Evolutionary conservation across 2,329 filamentous ascomycete genomes (phyloP), one percentile per base, ranked within the genome.

Genomic region (Fusarium buxicola): DNA sequence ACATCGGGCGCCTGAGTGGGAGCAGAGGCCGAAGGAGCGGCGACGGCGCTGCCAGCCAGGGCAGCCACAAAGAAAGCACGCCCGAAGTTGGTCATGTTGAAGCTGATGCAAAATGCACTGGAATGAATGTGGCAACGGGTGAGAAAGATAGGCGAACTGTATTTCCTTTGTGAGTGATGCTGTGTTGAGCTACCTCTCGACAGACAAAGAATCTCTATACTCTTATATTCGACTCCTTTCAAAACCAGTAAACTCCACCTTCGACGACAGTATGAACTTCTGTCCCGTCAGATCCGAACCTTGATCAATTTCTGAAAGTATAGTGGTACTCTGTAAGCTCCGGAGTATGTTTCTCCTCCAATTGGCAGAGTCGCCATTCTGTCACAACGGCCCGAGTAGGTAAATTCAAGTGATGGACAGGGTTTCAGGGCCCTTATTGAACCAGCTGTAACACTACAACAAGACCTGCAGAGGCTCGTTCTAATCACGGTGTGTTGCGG

Each of bases 21-120:
- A 3, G 18, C n/a, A 5, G 64, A 65, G 24, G 55, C 49, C 0
- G 63, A 46, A 11, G 63, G 63, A 11, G 60, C 58, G 7, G 63
- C 63, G 10, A 57, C 21, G n/a, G 47, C 45, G 47, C 54, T 66
- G 50, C 63, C 63, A 55, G 63, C 63, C 58, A 66, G 50, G 63
- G 63, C 63, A 48, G 63, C 25, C 21, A 66, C 15, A 2, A 66
- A 16, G 30, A 47, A 27, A 8, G 53, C 31, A 18, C 38, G 44
- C 24, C 38, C n/a, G 31, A 64, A 38, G 28, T 66, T 66, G 7
- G 63, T 46, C 63, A 66, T 66, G 18, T 50, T 63, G 49, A 21
- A 8, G 35, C 2, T 11, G 7, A 39, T 31, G 6, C 18, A 41
- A 48, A 27, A 44, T 31, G 16, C 28, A 34, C 10, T 9, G n/a